Base-by-base conservation (phyloP, 305 asterid species). In the Petunia hybrid region DNA sequence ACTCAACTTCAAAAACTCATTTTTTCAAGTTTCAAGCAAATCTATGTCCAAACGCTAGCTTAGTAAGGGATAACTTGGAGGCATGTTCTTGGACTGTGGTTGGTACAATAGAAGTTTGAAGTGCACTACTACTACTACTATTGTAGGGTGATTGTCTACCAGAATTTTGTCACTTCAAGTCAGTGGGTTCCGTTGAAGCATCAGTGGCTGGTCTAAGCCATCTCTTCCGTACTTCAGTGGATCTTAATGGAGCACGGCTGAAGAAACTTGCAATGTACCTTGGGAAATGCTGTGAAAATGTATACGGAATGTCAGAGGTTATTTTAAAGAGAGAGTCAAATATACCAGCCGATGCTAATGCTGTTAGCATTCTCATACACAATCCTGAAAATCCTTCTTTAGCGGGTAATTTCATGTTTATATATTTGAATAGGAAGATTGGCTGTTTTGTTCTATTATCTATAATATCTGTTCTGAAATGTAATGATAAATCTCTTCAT, bases 181-280 rank as follows among this genome's bases (percentile, higher is more conserved):
- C 86, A 74, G 87, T 94, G 14, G 92, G 96, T 80, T 91, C 93
- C 63, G 90, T 94, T 80, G 93, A 90, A 89, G 89, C 92, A 83
- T 91, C 93, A 59, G 94, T 93, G 73, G 97, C 89, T 85, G 98
- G 98, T 85, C 45, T 91, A 85, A 91, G 94, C 88, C 93, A 91
- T 87, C 89, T 94, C 79, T 94, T 85, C 90, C 93, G 89, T 73
- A 82, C 89, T 51, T 86, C 95, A 43, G 89, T 87, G 10, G 98
- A 94, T 87, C 85, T 90, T 74, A 85, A 71, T 84, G 98, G 98
- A 78, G 81, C 87, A 68, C 90, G 88, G 69, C 88, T 92, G 85
- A 94, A 91, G 87, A 94, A 90, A 87, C 87, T 94, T 84, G 98
- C 97, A 71, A 59, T 73, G 38, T 88, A 91, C 86, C 96, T 94